Base-by-base conservation (phyloP, 495 filamentous ascomycete genomes). In the Penicillium crystallinum region DNA sequence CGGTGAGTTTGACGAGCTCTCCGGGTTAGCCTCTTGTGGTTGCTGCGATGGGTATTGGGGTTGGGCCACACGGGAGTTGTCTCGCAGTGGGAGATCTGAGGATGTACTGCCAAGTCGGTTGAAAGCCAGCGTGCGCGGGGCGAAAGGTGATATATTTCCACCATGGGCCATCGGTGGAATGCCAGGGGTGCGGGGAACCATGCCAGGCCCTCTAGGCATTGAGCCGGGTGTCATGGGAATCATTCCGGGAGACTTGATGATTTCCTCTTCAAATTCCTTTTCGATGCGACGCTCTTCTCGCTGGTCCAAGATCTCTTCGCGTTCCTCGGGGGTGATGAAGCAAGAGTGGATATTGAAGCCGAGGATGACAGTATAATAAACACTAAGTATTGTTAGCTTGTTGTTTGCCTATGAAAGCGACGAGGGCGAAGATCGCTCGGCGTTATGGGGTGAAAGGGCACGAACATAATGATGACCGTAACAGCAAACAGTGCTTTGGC, bases 401-500 rank as follows among this genome's bases (percentile, higher is more conserved):
- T 30, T 15, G 43, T n/a, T 6, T 15, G 3, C 42, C 34, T 14
- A 7, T 23, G 7, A 3, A 42, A 23, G 14, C 8, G 6, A 4
- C 6, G 6, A 4, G 1, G 12, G 2, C 10, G 12, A 43, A 17
- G 2, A 29, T 7, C 6, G 10, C n/a, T 29, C n/a, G n/a, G n/a
- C n/a, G n/a, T n/a, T n/a, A n/a, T 33, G 21, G n/a, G 1, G 40
- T 18, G 15, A 25, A 38, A 8, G 35, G 3, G 19, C 8, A 74
- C 88, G 67, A 73, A 95, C 90, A 86, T 68, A 71, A 92, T 79
- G 46, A 88, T 66, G 14, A 88, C 67, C 6, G 84, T 85, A 5
- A 84, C 76, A 6, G 82, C 87, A 63, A 92, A 95, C 2, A 83
- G 69, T 17, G 77, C 77, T 65, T 95, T 89, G 21, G 90, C 88